These are phyloP conservation scores for Xylariomycetidae sp. DNA, from an alignment of 2,329 filamentous ascomycete genomes.

Conservation along the genomic window DNA sequence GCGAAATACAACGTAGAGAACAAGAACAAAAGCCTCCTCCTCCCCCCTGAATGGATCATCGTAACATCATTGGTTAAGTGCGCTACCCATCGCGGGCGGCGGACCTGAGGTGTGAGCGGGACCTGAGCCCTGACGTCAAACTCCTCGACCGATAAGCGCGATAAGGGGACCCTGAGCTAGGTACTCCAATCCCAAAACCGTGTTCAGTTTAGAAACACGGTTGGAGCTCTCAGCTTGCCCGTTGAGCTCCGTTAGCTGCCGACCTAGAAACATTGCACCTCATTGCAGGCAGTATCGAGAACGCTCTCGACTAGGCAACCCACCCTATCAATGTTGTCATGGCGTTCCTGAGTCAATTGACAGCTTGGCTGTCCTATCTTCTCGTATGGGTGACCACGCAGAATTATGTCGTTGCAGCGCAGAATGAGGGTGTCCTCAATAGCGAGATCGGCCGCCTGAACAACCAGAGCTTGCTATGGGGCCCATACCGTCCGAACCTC, in stretches of 20 bases:
- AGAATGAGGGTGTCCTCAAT: constrained; percentile 32
- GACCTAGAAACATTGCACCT: background rate
- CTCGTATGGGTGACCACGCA: constrained; percentile 11
- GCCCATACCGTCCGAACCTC: constrained; percentile 86
- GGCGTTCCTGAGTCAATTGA: constrained; percentile 22
- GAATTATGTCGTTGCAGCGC: constrained; percentile 18
- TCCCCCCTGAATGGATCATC: too few relatives aligned
- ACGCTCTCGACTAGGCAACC: background rate
- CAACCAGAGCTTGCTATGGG: constrained; percentile 91
- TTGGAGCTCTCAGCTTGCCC: constrained; percentile 3
- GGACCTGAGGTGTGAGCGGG: too few relatives aligned
- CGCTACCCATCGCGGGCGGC: too few relatives aligned
- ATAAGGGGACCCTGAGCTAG: constrained; percentile 1
- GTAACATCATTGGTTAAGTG: too few relatives aligned
- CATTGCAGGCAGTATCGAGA: background rate
- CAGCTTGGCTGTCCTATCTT: constrained; percentile 26
- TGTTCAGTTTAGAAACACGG: constrained; percentile 17
- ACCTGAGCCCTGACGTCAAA: background rate
- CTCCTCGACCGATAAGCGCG: background rate
- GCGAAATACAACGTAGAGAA: too few relatives aligned
- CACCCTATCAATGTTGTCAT: constrained; percentile 21
- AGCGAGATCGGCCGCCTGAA: constrained; percentile 47
- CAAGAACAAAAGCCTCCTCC: too few relatives aligned
- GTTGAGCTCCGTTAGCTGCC: background rate
- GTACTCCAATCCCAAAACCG: constrained; percentile 18